A percentile compares a stretch with the other conserved stretches of the same genome.
These are phyloP conservation scores for Millerozyma acaciae DNA, from an alignment of 805 yeast species.

Conservation along the genomic window DNA sequence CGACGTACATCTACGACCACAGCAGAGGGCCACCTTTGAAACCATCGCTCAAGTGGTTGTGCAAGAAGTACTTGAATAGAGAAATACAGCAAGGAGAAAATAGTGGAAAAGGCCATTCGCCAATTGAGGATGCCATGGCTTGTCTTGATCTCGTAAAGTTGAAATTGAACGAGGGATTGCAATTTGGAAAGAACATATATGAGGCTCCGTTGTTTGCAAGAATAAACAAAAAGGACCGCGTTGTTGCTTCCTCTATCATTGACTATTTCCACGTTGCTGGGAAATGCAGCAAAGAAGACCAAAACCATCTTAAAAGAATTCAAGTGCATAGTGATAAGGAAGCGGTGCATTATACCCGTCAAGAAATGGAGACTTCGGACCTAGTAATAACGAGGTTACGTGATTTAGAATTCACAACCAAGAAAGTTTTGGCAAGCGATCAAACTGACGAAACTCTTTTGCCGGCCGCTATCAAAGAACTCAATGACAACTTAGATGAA, in stretches of 20 bases:
- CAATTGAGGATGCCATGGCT: constrained; percentile 79
- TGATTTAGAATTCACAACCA: constrained; percentile 48
- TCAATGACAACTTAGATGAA: constrained; percentile 34
- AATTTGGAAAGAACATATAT: constrained; percentile 49
- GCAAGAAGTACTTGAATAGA: constrained; percentile 49
- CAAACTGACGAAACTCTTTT: background rate
- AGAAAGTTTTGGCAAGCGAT: constrained; percentile 11
- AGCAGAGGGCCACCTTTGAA: constrained; percentile 78
- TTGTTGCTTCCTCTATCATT: constrained; percentile 16
- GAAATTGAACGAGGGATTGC: constrained; percentile 63
- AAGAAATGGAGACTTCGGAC: constrained; percentile 37
- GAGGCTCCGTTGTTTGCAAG: constrained; percentile 23
- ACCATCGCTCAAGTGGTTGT: constrained; percentile 73
- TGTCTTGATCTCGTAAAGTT: constrained; percentile 73
- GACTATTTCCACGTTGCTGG: constrained; percentile 21
- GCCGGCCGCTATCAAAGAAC: constrained; percentile 8
- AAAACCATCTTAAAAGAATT: constrained; percentile 19
- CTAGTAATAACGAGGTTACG: constrained; percentile 53
- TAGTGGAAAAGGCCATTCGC: constrained; percentile 66
- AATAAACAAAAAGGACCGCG: constrained; percentile 8
- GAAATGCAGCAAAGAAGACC: constrained; percentile 14
- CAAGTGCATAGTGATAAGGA: constrained; percentile 60
- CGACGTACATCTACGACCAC: constrained; percentile 73
- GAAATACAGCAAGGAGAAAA: constrained; percentile 63
- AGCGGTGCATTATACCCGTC: constrained; percentile 39